Base-by-base conservation (phyloP, 345 rosid genomes). In the Balakata baccata region DNA sequence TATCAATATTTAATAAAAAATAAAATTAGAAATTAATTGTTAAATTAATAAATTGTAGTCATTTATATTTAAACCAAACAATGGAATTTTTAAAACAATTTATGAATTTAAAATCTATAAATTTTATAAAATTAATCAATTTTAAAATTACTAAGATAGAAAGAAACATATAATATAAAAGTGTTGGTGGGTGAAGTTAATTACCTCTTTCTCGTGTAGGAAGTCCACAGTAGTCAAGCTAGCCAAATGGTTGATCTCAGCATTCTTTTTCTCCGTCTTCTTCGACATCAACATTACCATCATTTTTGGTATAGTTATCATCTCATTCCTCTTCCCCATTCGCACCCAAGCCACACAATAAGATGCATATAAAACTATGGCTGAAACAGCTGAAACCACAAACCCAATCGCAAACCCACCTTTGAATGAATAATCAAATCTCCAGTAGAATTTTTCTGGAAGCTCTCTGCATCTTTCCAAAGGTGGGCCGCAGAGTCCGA, bases 401-500 rank as follows among this genome's bases (percentile, higher is more conserved):
- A 29, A 62, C 38, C 75, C 79, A 47, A 67, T 57, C 4, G 41
- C 74, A 50, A 50, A 56, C 43, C 60, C 50, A 58, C 43, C 37
- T 14, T 43, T 59, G 45, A 59, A 58, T 8, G 74, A 23, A 45
- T 23, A 7, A 10, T 29, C 43, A 50, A 58, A 50, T 43, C 68
- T 75, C 53, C 62, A 57, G 8, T 23, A 22, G 14, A 13, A 20
- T 65, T 20, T 45, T n/a, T 1, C 6, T 11, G 37, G 0, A 43
- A 0, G 45, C 12, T 5, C 34, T 34, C 54, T 16, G 62, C 85
- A 77, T 0, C 61, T 17, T 5, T 7, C 7, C 74, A 79, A 37
- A 68, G 54, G 78, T 7, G 7, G n/a, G 0, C 81, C 81, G 50
- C 83, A 80, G 2, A 80, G 77, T 52, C 75, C 77, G 0, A 0